These are phyloP conservation scores for Jatropha podagrica DNA, from an alignment of 441 rosid genomes.

Conservation along the genomic window DNA sequence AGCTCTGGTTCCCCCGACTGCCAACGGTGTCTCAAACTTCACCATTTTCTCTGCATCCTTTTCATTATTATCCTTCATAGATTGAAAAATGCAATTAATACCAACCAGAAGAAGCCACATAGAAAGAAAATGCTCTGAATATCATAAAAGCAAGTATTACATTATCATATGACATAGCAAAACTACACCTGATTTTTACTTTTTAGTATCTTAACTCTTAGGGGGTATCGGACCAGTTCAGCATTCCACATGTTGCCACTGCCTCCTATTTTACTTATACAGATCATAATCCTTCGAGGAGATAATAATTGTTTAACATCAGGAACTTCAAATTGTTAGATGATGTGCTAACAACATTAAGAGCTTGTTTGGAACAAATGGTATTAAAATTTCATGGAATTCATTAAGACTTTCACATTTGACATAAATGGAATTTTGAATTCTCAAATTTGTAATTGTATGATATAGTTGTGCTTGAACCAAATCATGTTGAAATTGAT, in stretches of 20 bases:
- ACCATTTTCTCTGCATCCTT: conserved; percentile 40
- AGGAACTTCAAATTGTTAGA: not conserved
- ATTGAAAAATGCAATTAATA: conserved; percentile 39
- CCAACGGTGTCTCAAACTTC: conserved; percentile 50
- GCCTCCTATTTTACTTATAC: not conserved
- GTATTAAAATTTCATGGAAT: too few species aligned
- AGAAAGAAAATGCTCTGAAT: conserved; percentile 17
- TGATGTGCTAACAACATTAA: not conserved
- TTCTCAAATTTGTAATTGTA: too few species aligned
- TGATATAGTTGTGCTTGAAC: too few species aligned
- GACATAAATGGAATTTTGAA: too few species aligned
- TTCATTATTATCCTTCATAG: conserved; percentile 61
- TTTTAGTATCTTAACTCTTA: not conserved
- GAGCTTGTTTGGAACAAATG: not conserved
- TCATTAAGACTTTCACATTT: too few species aligned
- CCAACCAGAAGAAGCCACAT: conserved; percentile 31
- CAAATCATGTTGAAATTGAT: too few species aligned
- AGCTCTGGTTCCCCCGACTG: conserved; percentile 68
- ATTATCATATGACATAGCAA: conserved; percentile 4
- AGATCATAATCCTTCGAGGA: not conserved
- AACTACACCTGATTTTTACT: not conserved
- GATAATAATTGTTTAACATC: not conserved
- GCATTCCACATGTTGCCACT: not conserved
- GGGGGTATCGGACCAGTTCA: not conserved
- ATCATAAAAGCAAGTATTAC: conserved; percentile 17